Percentiles rank a stretch among this genome's conserved stretches.
Evolutionary conservation across 768 basidiomycete species (phyloP).

Genomic region (Mycena kentingensis): DNA sequence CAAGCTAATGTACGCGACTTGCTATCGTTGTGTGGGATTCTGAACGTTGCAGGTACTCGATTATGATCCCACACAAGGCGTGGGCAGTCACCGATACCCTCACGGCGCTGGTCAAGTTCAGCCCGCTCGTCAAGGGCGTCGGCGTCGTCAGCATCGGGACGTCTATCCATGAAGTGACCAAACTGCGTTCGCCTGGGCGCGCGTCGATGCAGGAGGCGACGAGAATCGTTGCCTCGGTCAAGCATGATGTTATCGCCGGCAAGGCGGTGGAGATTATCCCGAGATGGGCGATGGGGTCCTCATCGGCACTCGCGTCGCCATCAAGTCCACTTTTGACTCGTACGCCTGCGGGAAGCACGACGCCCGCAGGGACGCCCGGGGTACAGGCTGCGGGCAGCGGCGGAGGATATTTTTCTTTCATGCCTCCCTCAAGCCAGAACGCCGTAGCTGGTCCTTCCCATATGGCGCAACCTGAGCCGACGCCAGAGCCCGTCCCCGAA

Average conservation of each 20-base stretch:
- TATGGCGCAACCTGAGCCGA: background rate
- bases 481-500: conserved; percentile 1
- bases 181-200: conserved; percentile 56
- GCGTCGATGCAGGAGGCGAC: conserved; percentile 60
- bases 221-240: conserved; percentile 58
- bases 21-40: too few relatives aligned
- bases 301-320: background rate
- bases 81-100: conserved; percentile 90
- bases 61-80: conserved; percentile 93
- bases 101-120: conserved; percentile 82
- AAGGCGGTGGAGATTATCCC: conserved; percentile 48
- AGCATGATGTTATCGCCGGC: conserved; percentile 70
- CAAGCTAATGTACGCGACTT: conserved; percentile 98
- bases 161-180: conserved; percentile 73
- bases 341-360: background rate
- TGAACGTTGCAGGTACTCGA: too few relatives aligned
- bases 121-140: conserved; percentile 84
- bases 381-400: too few relatives aligned
- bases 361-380: background rate
- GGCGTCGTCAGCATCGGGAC: conserved; percentile 67
- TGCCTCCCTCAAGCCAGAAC: background rate
- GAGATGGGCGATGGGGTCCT: conserved; percentile 27
- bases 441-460: conserved; percentile 10
- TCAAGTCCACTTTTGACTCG: background rate
- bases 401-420: conserved; percentile 11